A percentile compares a stretch with the other conserved stretches of the same genome.
These are phyloP conservation scores for Basidiobolus heterosporus DNA, from an alignment of 371 early-diverging fungal genomes.

Conservation along the genomic window DNA sequence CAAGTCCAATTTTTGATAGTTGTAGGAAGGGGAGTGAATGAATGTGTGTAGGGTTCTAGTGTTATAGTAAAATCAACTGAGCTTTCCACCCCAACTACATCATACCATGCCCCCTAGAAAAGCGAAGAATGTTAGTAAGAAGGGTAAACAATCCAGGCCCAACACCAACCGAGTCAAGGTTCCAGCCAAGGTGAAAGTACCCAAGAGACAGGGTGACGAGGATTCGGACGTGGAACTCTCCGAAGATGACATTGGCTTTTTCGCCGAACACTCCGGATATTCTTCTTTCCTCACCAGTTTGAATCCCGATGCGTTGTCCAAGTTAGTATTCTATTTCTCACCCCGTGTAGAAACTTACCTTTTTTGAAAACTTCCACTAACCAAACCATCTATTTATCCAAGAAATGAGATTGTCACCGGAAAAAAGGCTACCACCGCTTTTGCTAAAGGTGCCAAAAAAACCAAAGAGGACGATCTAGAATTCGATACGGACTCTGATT, in stretches of 20 bases:
- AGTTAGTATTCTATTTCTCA: conserved; percentile 4
- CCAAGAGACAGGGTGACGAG: too few species aligned
- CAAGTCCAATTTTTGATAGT: too few species aligned
- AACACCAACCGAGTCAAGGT: too few species aligned
- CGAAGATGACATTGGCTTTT: conserved; percentile 45
- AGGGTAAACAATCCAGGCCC: too few species aligned
- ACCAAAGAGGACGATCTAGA: conserved; percentile 3
- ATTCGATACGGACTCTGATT: conserved; percentile 33
- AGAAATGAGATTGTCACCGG: conserved; percentile 4
- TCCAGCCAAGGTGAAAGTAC: too few species aligned
- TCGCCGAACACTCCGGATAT: conserved; percentile 19
- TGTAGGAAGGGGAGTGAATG: too few species aligned
- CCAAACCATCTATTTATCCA: not conserved
- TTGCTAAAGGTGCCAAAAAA: conserved; percentile 8
- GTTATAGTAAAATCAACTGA: too few species aligned
- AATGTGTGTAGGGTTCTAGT: too few species aligned
- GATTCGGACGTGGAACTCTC: conserved; percentile 27
- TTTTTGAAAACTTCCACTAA: not conserved
- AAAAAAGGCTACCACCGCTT: conserved; percentile 6
- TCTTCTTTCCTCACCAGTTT: conserved; percentile 24
- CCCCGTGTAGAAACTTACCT: not conserved
- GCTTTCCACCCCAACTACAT: too few species aligned
- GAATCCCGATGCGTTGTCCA: conserved; percentile 18
- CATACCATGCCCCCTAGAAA: too few species aligned
- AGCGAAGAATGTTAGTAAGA: too few species aligned